Evolutionary conservation across 306 rosid species (phyloP), one percentile per base, ranked within the genome.

Genomic region (Malus asiatica): DNA sequence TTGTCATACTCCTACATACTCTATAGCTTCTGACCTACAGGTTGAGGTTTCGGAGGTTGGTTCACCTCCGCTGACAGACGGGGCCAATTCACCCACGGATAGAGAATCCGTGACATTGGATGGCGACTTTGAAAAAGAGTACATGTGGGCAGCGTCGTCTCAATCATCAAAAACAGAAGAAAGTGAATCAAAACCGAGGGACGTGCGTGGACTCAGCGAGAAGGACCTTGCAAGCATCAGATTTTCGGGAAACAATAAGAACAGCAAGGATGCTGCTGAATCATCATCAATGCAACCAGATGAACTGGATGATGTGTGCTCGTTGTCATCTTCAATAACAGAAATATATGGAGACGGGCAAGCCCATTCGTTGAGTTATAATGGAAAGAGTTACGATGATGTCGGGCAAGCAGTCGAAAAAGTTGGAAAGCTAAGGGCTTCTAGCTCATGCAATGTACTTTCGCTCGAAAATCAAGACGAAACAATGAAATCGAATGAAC

Each of bases 11-110:
- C 92, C 87, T 40, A 79, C 93, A 14, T 82, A 60, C 76, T 96
- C 97, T 71, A 87, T 96, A 61, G 98, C 99, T 67, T 96, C 99
- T 76, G 99, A 96, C 61, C 30, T 92, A 71, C 97, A 96, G 82
- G 99, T 96, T 40, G 99, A 92, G 84, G 89, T 90, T 33, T 96
- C 99, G n/a, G 98, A 96, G 58, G 2, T 80, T 45, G 93, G 93
- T 62, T 92, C 99, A 20, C 90, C 87, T 67, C 73, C 97, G 19
- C 79, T 84, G 59, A 86, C 89, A 46, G 61, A 84, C 18, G 97
- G 84, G 23, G 86, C 78, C 11, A 82, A 81, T 46, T 83, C 97
- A 18, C 82, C 79, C 2, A 81, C 29, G 2, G 97, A 94, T 71
- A 86, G 78, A 75, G 98, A 90, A 27, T 90, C 91, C 0, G 51